Evolutionary conservation across 2,329 filamentous ascomycete species (phyloP), one percentile per base, ranked within the genome.

Genomic region (Acephala macrosclerotiorum): DNA sequence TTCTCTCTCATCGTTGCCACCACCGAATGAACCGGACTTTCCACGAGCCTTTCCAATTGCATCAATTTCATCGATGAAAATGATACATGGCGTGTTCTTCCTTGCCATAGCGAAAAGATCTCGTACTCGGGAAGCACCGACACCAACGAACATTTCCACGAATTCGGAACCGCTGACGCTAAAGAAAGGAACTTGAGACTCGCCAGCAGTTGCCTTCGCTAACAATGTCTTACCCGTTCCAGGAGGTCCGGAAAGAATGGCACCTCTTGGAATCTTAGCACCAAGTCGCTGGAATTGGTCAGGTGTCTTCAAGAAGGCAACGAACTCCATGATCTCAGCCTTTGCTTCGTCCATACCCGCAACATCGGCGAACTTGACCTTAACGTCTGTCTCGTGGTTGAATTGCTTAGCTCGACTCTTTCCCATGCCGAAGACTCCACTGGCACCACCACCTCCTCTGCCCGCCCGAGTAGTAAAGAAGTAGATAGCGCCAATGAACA

Each of bases 61-160:
- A 78, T 99, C 96, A 74, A 99, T 99, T 80, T 99, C 96, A 77
- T 99, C 96, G 72, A 99, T 98, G 83, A 99, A 99, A 79, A 99
- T 96, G 80, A 99, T 99, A 81, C 96, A 99, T 3, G 96, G 96
- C 0, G 96, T 92, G 80, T 93, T 97, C 84, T 98, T 98, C 65
- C 96, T 89, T 20, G 96, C 96, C 73, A 93, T 97, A 64, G 93
- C 90, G 75, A 99, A 99, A 60, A 99, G 83, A 79, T 99, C 96
- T 74, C 96, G 89, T 59, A 99, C 96, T 80, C 96, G 89, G 35
- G 95, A 98, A 22, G 96, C 93, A 79, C 96, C 96, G 66, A 99
- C 96, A 87, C 96, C 96, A 60, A 99, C 96, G 77, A 99, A 99
- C 95, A 99, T 99, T 81, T 99, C 96, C 36, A 99, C 95, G 77